A percentile compares a stretch with the other conserved stretches of the same genome.
These are phyloP conservation scores for Casuarina glauca DNA, from an alignment of 306 rosid genomes.

Conservation along the genomic window DNA sequence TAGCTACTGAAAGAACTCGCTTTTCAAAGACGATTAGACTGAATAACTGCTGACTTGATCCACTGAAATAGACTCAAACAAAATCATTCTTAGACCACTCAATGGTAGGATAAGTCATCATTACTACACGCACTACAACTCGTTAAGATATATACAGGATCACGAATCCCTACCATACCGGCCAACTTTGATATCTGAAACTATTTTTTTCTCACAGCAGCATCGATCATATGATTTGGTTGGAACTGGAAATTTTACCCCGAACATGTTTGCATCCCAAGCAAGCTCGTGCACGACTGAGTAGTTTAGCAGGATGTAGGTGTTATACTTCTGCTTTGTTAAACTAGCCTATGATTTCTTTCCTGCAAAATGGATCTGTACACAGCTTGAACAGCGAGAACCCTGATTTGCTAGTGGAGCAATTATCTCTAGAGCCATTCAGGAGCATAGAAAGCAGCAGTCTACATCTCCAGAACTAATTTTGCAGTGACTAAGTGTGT, in stretches of 20 bases:
- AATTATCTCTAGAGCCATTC: slow-evolving; percentile 9
- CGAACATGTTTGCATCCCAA: slow-evolving; percentile 12
- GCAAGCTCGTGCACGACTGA: slow-evolving; percentile 18
- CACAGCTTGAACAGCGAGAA: slow-evolving; percentile 24
- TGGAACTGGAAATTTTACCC: slow-evolving; percentile 10
- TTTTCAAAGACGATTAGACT: not conserved
- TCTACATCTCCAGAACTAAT: slow-evolving; percentile 31
- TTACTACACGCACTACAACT: slow-evolving; percentile 6
- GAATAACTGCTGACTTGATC: not conserved
- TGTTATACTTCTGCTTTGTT: slow-evolving; percentile 12
- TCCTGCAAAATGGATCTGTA: slow-evolving; percentile 35
- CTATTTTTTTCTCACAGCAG: slow-evolving; percentile 12
- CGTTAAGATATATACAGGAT: slow-evolving; percentile 31
- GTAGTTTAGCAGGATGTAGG: slow-evolving; percentile 5
- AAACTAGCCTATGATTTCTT: slow-evolving; percentile 21
- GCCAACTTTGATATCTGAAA: slow-evolving; percentile 16
- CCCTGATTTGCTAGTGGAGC: slow-evolving; percentile 6
- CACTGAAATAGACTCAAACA: not conserved
- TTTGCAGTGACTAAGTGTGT: slow-evolving; percentile 38
- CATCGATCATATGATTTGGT: not conserved
- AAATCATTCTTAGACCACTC: not conserved
- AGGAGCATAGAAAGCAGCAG: slow-evolving; percentile 7
- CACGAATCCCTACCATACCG: slow-evolving; percentile 18
- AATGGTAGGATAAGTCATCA: not conserved
- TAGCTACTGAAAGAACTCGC: not conserved